Evolutionary conservation across 306 rosid genomes (phyloP), one percentile per base, ranked within the genome.

Genomic region (Dalbergia cochinchinensis): DNA sequence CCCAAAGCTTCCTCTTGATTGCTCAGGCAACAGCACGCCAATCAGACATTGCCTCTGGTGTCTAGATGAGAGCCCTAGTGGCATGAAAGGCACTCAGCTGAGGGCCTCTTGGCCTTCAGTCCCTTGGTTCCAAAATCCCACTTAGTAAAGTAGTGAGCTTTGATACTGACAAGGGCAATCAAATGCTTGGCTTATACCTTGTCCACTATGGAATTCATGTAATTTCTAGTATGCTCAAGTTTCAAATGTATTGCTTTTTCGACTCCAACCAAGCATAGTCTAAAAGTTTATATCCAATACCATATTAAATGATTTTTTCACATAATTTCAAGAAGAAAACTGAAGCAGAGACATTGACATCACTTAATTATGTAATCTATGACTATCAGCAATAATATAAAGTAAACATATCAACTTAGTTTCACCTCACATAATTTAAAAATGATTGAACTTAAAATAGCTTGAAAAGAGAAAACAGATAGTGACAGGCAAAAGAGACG

Each of bases 401-500:
- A 54, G 26, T 62, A 35, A 20, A 20, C 22, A 20, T 20, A 50
- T 18, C 19, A 55, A 8, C 57, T 62, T 15, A 11, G 61, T 51
- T 18, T 78, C 77, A 69, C 35, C 64, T 60, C 16, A 68, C 7
- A 69, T 7, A 45, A 62, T 11, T 14, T 18, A 22, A 61, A 51
- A 37, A 68, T 1, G 0, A 34, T 1, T 47, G 19, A 74, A 73
- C 11, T 53, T 48, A 50, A 4, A 66, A 9, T 34, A 74, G 16
- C 48, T 4, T 35, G 19, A 47, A 60, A 22, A 55, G 16, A 75
- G 77, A 26, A 26, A 69, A 55, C 34, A 53, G n/a, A 34, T 62
- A 58, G 18, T 65, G 47, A 64, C 48, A 18, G 47, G 13, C 18
- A 12, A 63, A 53, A 65, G 65, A 59, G 41, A 73, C 84, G 51